Evolutionary conservation across 176 grass and related monocot genomes (phyloP), one percentile per base, ranked within the genome.

Genomic region (Thinopyrum elongatum): DNA sequence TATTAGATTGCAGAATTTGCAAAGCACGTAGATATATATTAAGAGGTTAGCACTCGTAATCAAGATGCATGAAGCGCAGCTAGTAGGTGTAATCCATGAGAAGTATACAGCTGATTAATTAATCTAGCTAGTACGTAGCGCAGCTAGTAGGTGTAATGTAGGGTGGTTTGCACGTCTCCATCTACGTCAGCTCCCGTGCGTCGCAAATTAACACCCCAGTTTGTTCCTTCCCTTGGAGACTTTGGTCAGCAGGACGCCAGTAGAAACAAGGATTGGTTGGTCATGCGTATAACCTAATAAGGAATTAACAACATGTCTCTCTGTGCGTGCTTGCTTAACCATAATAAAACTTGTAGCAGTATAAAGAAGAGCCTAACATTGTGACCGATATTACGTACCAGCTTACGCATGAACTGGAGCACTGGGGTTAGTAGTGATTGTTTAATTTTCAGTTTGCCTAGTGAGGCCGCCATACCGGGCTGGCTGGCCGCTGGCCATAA

Each of bases 141-240:
- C n/a, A n/a, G n/a, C n/a, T n/a, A n/a, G n/a, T n/a, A n/a, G n/a
- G n/a, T n/a, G n/a, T 26, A 82, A 59, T 7, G 9, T 6, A 59
- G 25, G 61, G 74, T 15, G 41, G 78, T 55, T 87, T 82, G 16
- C 42, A 30, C 41, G 85, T 87, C 85, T 6, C 29, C 78, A 15
- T 81, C 81, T 8, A 41, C 2, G 11, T 34, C 47, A 41, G 39
- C 29, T 70, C 33, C 33, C 68, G 7, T 64, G 0, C 8, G 30
- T 26, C 26, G 7, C 35, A 44, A 62, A 17, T 25, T 59, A 35
- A 16, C 38, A 30, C 59, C 22, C 47, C 6, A 3, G 11, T 26
- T 67, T 58, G 79, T 82, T 77, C 71, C 61, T 77, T 88, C 26
- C 12, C 8, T 35, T 41, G 65, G 81, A 73, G 53, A 58, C 55